Percentiles rank a stretch among this genome's conserved stretches.
These are phyloP conservation scores for Colletotrichum incanum DNA, from an alignment of 2,329 filamentous ascomycete species.

Conservation along the genomic window DNA sequence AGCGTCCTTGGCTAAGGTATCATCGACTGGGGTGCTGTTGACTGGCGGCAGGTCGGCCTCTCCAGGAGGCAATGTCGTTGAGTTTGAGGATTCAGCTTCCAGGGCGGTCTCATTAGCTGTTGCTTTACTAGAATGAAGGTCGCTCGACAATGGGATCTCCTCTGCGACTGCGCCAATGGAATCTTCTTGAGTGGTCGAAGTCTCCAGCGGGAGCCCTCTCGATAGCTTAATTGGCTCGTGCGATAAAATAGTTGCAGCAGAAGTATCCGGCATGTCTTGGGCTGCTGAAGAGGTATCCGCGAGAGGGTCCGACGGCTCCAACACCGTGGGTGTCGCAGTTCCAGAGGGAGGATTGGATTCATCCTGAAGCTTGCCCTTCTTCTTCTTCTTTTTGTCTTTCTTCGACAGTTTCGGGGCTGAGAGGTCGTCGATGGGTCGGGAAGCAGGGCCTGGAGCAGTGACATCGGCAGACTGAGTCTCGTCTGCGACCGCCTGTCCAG, in stretches of 20 bases:
- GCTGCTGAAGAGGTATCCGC: neutral
- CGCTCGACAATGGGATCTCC: neutral
- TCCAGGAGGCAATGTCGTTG: neutral
- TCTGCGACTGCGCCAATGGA: neutral
- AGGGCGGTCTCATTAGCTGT: neutral
- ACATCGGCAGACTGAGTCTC: no score
- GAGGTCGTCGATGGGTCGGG: neutral
- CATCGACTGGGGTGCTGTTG: neutral
- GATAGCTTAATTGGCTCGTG: neutral
- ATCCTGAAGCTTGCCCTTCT: constrained; percentile 40
- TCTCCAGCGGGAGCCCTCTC: neutral
- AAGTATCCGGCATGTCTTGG: neutral
- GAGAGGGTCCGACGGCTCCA: constrained; percentile 9
- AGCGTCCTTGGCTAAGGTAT: neutral
- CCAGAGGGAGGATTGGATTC: constrained; percentile 24
- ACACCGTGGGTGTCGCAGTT: constrained; percentile 32
- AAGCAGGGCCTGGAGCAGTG: no score
- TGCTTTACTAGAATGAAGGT: neutral
- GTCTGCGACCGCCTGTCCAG: no score
- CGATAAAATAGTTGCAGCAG: neutral
- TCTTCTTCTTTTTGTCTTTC: constrained; percentile 45
- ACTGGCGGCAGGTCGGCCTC: neutral
- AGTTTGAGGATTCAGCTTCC: neutral
- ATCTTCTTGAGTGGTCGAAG: neutral
- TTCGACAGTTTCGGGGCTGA: constrained; percentile 31